Percentiles rank a stretch among this genome's conserved stretches.
Evolutionary conservation across 768 basidiomycete species (phyloP).

Genomic region (Cystofilobasidium capitatum): DNA sequence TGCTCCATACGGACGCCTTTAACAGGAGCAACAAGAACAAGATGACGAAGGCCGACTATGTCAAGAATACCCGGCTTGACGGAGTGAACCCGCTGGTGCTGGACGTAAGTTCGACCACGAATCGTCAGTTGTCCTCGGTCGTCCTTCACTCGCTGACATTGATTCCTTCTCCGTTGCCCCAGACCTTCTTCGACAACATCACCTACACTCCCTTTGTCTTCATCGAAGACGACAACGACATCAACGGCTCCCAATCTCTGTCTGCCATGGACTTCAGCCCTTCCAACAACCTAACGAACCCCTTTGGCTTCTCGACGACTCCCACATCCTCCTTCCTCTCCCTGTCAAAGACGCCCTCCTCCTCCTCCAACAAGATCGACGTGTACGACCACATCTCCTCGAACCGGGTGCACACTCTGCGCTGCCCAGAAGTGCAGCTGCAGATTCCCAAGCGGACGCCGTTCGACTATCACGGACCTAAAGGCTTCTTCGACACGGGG

Average conservation of each 20-base stretch:
- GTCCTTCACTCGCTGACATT: not conserved
- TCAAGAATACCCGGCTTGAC: constrained; percentile 81
- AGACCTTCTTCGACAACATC: constrained; percentile 97
- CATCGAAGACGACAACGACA: constrained; percentile 60
- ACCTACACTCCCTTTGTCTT: constrained; percentile 93
- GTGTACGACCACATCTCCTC: constrained; percentile 79
- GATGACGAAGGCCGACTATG: constrained; percentile 90
- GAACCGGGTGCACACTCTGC: constrained; percentile 56
- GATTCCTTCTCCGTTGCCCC: not conserved
- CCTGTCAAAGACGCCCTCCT: constrained; percentile 29
- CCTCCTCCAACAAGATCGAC: constrained; percentile 57
- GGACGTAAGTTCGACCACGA: constrained; percentile 53
- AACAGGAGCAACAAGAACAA: constrained; percentile 95
- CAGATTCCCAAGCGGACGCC: constrained; percentile 56
- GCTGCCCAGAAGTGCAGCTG: constrained; percentile 51
- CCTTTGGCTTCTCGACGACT: constrained; percentile 9
- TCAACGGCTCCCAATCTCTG: constrained; percentile 47
- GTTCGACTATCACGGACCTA: constrained; percentile 56
- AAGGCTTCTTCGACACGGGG: constrained; percentile 57
- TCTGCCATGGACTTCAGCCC: constrained; percentile 1
- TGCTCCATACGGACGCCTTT: constrained; percentile 97
- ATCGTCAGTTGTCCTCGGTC: not conserved
- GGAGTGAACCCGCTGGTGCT: constrained; percentile 73
- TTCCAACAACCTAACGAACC: not conserved
- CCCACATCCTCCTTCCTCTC: constrained; percentile 14